Base-by-base conservation (phyloP, 805 yeast species). In the Starmerella sirachaensis region DNA sequence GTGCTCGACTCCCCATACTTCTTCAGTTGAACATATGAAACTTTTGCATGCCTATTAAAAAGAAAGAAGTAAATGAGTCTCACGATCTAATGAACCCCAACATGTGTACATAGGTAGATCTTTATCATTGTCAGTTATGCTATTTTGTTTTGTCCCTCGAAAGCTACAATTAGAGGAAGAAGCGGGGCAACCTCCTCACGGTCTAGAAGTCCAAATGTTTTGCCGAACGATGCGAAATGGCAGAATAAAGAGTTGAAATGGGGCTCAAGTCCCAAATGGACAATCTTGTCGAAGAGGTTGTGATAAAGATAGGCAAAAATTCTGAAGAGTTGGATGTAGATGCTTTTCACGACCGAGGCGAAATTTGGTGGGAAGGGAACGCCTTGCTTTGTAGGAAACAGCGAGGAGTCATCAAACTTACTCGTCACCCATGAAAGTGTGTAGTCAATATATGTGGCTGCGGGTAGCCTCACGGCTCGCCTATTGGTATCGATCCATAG, bases 211-310 rank as follows among this genome's bases (percentile, higher is more conserved):
- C 73, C 77, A 58, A 83, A 91, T 47, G 85, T 94, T 42, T 78
- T 78, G 11, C 80, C 72, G 54, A 91, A 83, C 37, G 94, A 78
- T 30, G 88, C 71, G 53, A 81, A 91, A 57, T 91, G 98, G 12
- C 94, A 91, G 61, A 93, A 91, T 51, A 86, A 82, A 3, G 97
- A 86, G 59, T 91, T 91, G 94, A 94, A 91, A 57, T 91, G 97
- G 1, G 97, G 95, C 57, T 91, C 98, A 42, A 91, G 60, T 2
- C 93, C 78, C 42, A 91, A 61, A 57, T 91, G 96, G n/a, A 88
- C 75, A 18, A 88, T 71, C 55, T 79, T 84, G 48, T 88, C 98
- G 59, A 85, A 91, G 58, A 91, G 98, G 57, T 85, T 84, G 61
- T 84, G 82, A 57, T 86, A 91, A 26, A 91, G 76, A 55, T 86